Evolutionary conservation across 345 rosid genomes (phyloP), one percentile per base, ranked within the genome.

Genomic region (Pelargonium nanum): DNA sequence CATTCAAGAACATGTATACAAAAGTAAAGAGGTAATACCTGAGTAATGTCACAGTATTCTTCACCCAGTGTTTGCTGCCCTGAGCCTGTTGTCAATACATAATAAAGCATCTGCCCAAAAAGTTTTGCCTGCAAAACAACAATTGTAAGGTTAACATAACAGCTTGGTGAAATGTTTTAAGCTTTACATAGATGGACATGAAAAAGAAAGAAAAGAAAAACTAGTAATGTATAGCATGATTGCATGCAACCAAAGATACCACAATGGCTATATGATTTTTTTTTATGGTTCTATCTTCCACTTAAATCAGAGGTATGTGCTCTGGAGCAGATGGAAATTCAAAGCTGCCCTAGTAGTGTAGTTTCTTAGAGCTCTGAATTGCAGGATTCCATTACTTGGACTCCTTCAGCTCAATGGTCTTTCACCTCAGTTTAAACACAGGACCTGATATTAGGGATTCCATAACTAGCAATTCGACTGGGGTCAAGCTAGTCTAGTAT

Each of bases 41-140:
- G 96, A 71, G 84, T 87, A 26, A 93, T 81, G 72, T 89, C 99
- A 68, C 99, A 93, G 60, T 89, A 93, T 30, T 89, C 97, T 72
- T 93, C 98, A 26, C 99, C 99, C 62, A 93, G 79, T 0, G 99
- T 87, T 77, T 89, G 97, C 65, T 86, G 97, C 13, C 97, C 96
- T 4, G 99, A 84, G 48, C 99, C 96, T 2, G 96, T 93, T 7
- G 99, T 89, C 26, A 93, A 65, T 63, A 90, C 82, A 65, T 78
- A 93, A 75, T 89, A 93, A 65, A 92, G 88, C 89, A 89, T 86
- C 70, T 89, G 95, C 6, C 96, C 96, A 2, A 86, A 68, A 65
- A 91, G 93, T 73, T 81, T 90, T 64, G 85, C 80, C 96, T 92
- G 81, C 67, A 30, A 59, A 63, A 75, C 15, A 24, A 25, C n/a